A percentile compares a stretch with the other conserved stretches of the same genome.
These are phyloP conservation scores for Rubia peregrina DNA, from an alignment of 305 asterid genomes.

Conservation along the genomic window DNA sequence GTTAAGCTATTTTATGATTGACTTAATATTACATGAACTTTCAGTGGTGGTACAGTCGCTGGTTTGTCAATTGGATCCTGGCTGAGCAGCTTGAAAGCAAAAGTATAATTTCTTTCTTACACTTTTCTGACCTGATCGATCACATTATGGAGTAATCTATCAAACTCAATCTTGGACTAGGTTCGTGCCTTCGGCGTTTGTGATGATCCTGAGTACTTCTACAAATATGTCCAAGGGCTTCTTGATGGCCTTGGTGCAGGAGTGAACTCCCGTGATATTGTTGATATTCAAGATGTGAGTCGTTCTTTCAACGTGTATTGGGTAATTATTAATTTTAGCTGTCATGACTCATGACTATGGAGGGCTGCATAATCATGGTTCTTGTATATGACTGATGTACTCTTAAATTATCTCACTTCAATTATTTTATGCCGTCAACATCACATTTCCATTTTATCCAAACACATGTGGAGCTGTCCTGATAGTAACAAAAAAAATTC, in stretches of 20 bases:
- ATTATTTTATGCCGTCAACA: background rate
- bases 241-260: conserved; percentile 78
- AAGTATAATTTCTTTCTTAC: conserved; percentile 37
- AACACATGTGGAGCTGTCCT: background rate
- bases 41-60: conserved; percentile 96
- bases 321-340: background rate
- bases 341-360: background rate
- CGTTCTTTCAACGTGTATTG: background rate
- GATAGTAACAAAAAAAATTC: background rate
- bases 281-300: conserved; percentile 65
- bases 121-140: background rate
- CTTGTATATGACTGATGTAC: background rate
- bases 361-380: background rate
- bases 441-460: background rate
- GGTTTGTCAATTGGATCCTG: conserved; percentile 74
- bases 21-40: conserved; percentile 17
- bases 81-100: conserved; percentile 69
- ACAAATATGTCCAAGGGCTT: conserved; percentile 60
- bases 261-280: conserved; percentile 66
- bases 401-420: background rate
- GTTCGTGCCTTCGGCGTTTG: conserved; percentile 79
- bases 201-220: conserved; percentile 84
- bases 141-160: conserved; percentile 5
- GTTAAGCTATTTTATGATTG: conserved; percentile 3
- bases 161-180: conserved; percentile 29